phyloP scores from a whole-genome alignment of 768 basidiomycete species.

The Naematelia encephala region DNA sequence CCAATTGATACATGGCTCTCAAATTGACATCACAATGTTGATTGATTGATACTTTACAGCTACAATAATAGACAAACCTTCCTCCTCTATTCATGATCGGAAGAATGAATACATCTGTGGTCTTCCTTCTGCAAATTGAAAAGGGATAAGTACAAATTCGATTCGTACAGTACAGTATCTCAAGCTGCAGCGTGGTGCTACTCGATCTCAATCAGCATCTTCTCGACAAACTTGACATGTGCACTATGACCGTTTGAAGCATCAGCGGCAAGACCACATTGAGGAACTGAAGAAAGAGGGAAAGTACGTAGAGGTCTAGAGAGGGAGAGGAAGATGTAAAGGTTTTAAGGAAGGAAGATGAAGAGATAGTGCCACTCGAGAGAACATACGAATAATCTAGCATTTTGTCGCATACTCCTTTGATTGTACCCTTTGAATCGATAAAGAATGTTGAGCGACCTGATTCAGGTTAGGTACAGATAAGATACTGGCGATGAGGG shows the following conservation, averaged over 20 bases:
- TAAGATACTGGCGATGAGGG: background rate
- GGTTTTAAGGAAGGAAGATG: background rate
- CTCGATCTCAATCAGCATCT: constrained; percentile 56
- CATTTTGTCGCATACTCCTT: constrained; percentile 53
- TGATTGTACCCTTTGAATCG: constrained; percentile 65
- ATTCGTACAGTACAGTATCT: no score
- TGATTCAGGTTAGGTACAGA: constrained; percentile 6
- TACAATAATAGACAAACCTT: no score
- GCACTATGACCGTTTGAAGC: no score
- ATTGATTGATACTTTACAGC: no score
- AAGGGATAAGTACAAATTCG: no score
- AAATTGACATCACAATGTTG: no score
- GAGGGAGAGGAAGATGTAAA: no score
- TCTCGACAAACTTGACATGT: constrained; percentile 68
- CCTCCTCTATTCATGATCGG: no score
- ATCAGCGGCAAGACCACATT: background rate
- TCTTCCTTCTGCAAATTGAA: no score
- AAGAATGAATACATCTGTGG: no score
- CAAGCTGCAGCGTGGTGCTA: no score
- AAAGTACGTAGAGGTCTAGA: background rate
- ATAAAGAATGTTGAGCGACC: constrained; percentile 71
- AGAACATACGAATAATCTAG: constrained; percentile 16
- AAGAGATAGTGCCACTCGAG: background rate
- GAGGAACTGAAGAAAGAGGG: background rate
- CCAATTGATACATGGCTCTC: no score